A percentile compares a stretch with the other conserved stretches of the same genome.
Conservation (phyloP, 2,329 filamentous ascomycete genomes). For the Exophiala dermatitidis region DNA sequence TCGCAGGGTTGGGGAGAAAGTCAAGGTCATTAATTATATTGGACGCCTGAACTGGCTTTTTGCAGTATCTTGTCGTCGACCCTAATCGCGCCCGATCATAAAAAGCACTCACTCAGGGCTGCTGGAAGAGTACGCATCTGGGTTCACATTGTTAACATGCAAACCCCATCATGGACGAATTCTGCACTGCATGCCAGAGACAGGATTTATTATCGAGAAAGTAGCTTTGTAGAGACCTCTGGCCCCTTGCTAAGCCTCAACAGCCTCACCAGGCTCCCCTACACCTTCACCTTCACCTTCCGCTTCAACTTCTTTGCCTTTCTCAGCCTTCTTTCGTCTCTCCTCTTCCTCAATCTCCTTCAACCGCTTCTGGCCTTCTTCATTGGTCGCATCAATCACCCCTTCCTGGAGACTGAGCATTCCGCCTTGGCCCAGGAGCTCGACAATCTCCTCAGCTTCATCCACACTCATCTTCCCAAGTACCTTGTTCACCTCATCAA, state of each 20-base stretch:
- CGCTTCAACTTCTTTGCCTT: slow-evolving; percentile 2
- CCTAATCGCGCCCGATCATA: too few relatives aligned
- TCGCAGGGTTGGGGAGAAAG: too few relatives aligned
- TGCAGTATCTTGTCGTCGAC: too few relatives aligned
- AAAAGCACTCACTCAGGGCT: too few relatives aligned
- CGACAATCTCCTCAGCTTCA: slow-evolving; percentile 78
- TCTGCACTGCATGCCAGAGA: too few relatives aligned
- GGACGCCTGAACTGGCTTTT: too few relatives aligned
- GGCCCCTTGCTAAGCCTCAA: slow-evolving; percentile 7
- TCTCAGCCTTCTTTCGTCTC: slow-evolving; percentile 28
- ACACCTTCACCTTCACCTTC: slow-evolving; percentile 8
- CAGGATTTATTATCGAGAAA: too few relatives aligned
- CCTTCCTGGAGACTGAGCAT: slow-evolving; percentile 88
- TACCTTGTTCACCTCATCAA: slow-evolving; percentile 84
- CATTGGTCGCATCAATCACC: slow-evolving; percentile 90
- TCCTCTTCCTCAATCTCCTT: slow-evolving; percentile 64
- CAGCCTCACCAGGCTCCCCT: slow-evolving; percentile 25
- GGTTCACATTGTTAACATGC: too few relatives aligned
- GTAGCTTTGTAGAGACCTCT: neutral
- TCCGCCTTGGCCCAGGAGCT: slow-evolving; percentile 70
- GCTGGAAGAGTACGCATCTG: too few relatives aligned
- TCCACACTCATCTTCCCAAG: slow-evolving; percentile 81
- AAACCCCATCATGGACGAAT: too few relatives aligned
- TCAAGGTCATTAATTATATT: too few relatives aligned
- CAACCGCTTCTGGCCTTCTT: slow-evolving; percentile 70